Evolutionary conservation across 2,329 filamentous ascomycete genomes (phyloP).

Genomic region (Colletotrichum tropicicola): DNA sequence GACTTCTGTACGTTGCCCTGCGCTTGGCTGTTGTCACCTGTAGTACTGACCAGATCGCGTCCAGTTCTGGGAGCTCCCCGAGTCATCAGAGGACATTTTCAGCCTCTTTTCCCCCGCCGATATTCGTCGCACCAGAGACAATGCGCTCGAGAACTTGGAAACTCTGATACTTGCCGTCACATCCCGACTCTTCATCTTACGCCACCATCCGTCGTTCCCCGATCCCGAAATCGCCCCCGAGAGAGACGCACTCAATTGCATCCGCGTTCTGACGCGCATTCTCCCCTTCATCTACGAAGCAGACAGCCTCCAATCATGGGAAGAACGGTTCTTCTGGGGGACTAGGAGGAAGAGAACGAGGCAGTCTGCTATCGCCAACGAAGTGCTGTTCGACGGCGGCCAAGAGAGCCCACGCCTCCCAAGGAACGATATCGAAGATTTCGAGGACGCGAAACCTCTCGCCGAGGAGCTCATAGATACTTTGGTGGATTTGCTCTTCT

Average conservation of each 20-base stretch:
- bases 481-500: constrained; percentile 89
- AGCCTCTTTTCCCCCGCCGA: constrained; percentile 91
- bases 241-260: constrained; percentile 91
- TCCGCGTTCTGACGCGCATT: constrained; percentile 88
- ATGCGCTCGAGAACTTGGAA: constrained; percentile 86
- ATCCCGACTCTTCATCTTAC: constrained; percentile 82
- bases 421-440: constrained; percentile 69
- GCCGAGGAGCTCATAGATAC: constrained; percentile 94
- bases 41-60: constrained; percentile 11
- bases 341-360: constrained; percentile 76
- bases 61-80: constrained; percentile 97
- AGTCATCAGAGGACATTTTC: constrained; percentile 95
- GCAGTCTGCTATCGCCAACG: constrained; percentile 70
- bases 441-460: constrained; percentile 84
- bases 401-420: constrained; percentile 45
- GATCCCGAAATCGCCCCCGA: constrained; percentile 86
- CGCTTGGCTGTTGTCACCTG: constrained; percentile 19
- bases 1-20: constrained; percentile 76
- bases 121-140: constrained; percentile 87
- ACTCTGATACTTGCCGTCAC: constrained; percentile 86
- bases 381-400: constrained; percentile 86
- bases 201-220: constrained; percentile 91
- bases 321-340: constrained; percentile 93
- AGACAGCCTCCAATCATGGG: constrained; percentile 84
- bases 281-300: constrained; percentile 93